These are phyloP conservation scores for Blastocystis sp. DNA, from an alignment of 352 stramenopile genomes.

Conservation along the genomic window DNA sequence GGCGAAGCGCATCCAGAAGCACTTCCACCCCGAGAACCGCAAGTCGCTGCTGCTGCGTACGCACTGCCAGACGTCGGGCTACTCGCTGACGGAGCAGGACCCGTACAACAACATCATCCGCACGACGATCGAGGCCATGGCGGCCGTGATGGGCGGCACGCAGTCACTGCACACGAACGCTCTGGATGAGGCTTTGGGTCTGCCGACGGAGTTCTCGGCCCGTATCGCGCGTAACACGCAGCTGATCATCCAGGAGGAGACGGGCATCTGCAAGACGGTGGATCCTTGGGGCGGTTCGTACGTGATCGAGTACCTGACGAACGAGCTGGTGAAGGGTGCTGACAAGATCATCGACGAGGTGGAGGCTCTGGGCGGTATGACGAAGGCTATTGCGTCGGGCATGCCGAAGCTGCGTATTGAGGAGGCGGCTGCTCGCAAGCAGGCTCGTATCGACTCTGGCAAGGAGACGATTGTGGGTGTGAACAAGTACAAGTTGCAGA, in stretches of 20 bases:
- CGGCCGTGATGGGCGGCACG: conserved; percentile 86
- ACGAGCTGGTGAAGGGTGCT: conserved; percentile 82
- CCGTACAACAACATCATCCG: conserved; percentile 96
- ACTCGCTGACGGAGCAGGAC: conserved; percentile 91
- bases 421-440: conserved; percentile 90
- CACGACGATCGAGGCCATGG: conserved; percentile 91
- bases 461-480: conserved; percentile 91
- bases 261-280: conserved; percentile 85
- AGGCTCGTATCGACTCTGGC: conserved; percentile 88
- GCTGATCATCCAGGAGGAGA: conserved; percentile 92
- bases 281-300: conserved; percentile 94
- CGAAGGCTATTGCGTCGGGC: conserved; percentile 89
- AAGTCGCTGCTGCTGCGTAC: conserved; percentile 89
- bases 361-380: conserved; percentile 90
- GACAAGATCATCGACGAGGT: conserved; percentile 82
- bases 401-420: conserved; percentile 93
- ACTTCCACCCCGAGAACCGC: conserved; percentile 87
- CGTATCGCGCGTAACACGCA: conserved; percentile 94
- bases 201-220: conserved; percentile 91
- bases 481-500: conserved; percentile 89
- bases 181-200: conserved; percentile 90
- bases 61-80: conserved; percentile 92
- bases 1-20: conserved; percentile 87
- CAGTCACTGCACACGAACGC: conserved; percentile 95
- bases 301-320: conserved; percentile 92